Base-by-base conservation (phyloP, 2,329 filamentous ascomycete species). In the Helotiales sp. region DNA sequence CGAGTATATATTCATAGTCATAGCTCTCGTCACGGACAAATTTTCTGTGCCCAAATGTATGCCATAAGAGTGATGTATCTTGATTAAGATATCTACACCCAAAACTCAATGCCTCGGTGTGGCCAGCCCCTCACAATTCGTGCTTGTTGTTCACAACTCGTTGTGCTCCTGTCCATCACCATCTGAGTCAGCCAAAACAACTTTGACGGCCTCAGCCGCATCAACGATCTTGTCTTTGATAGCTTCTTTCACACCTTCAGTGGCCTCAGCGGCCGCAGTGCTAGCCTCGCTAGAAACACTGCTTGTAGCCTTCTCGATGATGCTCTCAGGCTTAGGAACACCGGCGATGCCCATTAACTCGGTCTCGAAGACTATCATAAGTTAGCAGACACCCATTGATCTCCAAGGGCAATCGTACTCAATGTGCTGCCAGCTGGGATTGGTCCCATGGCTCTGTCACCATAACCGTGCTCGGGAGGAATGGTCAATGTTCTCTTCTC, bases 401-500 rank as follows among this genome's bases (percentile, higher is more conserved):
- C 24, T 17, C 27, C 29, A 24, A 56, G 52, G 55, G 48, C 54
- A 22, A 24, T 71, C 81, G 44, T 80, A 90, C 88, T 79, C 70
- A 98, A 76, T 57, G 91, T 96, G 66, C 89, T 86, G 30, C 86
- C 87, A 4, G 83, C 86, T 17, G 93, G 92, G 70, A 98, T 98
- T 22, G 92, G 91, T 1, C 92, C 92, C 72, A 90, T 83, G 34
- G 75, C 80, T 54, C 85, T 81, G 62, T 88, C 78, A 51, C 95
- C 95, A 74, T 98, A 99, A 48, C 85, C 95, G 70, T 88, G 78
- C 70, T 87, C 84, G 19, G 93, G 91, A n/a, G 92, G 91, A 56
- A 99, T 95, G 19, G 88, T 97, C 73, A 99, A 77, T 55, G 85
- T 93, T 67, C 89, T 84, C 81, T 93, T 93, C 81, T 98, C 93